A percentile compares a stretch with the other conserved stretches of the same genome.
Evolutionary conservation across 192 early-diverging fungal genomes (phyloP).

Genomic region (Podila minutissima): DNA sequence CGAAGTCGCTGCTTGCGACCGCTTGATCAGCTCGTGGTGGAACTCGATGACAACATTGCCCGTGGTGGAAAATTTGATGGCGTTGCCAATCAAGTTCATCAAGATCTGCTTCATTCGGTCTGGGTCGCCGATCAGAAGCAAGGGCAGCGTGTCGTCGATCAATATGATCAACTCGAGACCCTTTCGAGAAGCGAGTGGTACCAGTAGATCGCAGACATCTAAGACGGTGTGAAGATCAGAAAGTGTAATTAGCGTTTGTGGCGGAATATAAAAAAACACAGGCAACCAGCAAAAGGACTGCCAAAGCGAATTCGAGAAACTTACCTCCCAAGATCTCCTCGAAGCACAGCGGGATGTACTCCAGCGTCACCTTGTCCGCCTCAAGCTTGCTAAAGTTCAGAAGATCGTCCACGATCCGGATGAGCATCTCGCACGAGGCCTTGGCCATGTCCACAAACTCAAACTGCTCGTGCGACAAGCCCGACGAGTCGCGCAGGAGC

Average conservation of each 20-base stretch:
- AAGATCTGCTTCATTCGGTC: slow-evolving; percentile 75
- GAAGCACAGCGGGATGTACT: slow-evolving; percentile 49
- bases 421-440: slow-evolving; percentile 58
- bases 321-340: slow-evolving; percentile 55
- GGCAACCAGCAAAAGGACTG: not conserved
- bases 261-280: not conserved
- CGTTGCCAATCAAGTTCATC: slow-evolving; percentile 80
- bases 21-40: slow-evolving; percentile 16
- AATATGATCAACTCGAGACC: slow-evolving; percentile 63
- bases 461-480: slow-evolving; percentile 53
- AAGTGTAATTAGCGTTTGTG: not conserved
- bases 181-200: slow-evolving; percentile 71
- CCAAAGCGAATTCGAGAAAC: not conserved
- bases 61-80: slow-evolving; percentile 66
- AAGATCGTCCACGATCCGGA: slow-evolving; percentile 62
- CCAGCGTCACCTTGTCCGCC: slow-evolving; percentile 58
- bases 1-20: not conserved
- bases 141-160: slow-evolving; percentile 66
- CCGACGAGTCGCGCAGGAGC: slow-evolving; percentile 49
- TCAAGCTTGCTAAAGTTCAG: slow-evolving; percentile 60
- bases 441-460: slow-evolving; percentile 63
- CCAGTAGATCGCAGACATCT: slow-evolving; percentile 50
- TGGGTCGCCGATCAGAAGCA: slow-evolving; percentile 71
- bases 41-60: slow-evolving; percentile 43
- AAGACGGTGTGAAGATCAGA: not conserved